Conservation (phyloP, 2,329 filamentous ascomycete genomes). For the Fusarium graminum region DNA sequence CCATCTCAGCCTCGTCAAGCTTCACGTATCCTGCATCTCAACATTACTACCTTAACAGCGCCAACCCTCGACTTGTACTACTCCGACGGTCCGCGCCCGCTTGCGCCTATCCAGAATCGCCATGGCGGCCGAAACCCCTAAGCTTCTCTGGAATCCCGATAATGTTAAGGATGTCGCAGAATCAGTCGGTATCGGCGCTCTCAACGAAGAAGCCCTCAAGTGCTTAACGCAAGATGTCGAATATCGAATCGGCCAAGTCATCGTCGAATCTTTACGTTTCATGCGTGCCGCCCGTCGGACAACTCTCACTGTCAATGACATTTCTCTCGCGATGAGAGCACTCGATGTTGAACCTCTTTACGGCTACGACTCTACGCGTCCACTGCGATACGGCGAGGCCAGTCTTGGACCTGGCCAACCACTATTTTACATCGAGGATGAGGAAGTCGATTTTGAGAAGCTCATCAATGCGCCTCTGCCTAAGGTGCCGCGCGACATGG, state of each 20-base stretch:
- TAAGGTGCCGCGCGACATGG: slow-evolving; percentile 92
- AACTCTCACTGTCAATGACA: slow-evolving; percentile 87
- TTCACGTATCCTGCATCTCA: slow-evolving; percentile 17
- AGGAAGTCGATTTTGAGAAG: slow-evolving; percentile 99
- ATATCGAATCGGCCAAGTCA: slow-evolving; percentile 91
- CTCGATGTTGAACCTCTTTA: slow-evolving; percentile 96
- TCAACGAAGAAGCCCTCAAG: slow-evolving; percentile 88
- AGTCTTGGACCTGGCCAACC: slow-evolving; percentile 94
- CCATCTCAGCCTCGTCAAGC: slow-evolving; percentile 32
- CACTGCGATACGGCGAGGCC: slow-evolving; percentile 92
- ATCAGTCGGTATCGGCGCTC: slow-evolving; percentile 86
- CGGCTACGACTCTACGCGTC: slow-evolving; percentile 92
- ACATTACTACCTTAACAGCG: slow-evolving; percentile 2
- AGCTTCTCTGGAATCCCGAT: slow-evolving; percentile 91
- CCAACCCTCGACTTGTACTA: background rate
- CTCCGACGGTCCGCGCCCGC: background rate
- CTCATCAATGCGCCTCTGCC: slow-evolving; percentile 96
- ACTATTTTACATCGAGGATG: slow-evolving; percentile 96
- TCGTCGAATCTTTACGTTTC: slow-evolving; percentile 93
- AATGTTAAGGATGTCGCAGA: slow-evolving; percentile 97
- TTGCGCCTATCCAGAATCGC: slow-evolving; percentile 9
- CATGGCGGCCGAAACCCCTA: slow-evolving; percentile 59
- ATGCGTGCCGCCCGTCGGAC: slow-evolving; percentile 94
- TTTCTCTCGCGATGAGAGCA: slow-evolving; percentile 85
- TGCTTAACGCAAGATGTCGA: slow-evolving; percentile 94